A percentile compares a stretch with the other conserved stretches of the same genome.
Evolutionary conservation across 2,329 filamentous ascomycete species (phyloP).

Genomic region (Lasiodiplodia gonubiensis): DNA sequence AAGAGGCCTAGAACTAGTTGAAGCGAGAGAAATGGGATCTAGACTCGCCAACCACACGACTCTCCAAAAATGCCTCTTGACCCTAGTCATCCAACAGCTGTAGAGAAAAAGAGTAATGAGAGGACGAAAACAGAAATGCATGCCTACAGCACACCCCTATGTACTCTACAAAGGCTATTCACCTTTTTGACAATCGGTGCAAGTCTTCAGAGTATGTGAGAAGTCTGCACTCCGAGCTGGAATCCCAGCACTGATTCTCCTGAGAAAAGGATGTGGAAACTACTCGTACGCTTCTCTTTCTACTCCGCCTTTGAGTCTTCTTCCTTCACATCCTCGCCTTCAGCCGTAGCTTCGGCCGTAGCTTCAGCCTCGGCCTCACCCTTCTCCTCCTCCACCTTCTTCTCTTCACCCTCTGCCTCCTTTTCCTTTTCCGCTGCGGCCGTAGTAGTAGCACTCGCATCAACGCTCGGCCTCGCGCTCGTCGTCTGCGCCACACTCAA

Average conservation of each 20-base stretch:
- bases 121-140: background rate
- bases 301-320: background rate
- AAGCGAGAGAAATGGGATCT: background rate
- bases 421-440: background rate
- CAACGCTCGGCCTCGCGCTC: conserved; percentile 11
- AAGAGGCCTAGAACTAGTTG: background rate
- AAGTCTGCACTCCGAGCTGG: background rate
- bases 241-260: background rate
- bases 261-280: background rate
- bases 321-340: background rate
- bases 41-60: background rate
- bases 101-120: background rate
- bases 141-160: conserved; percentile 14
- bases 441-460: background rate
- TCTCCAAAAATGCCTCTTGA: conserved; percentile 4
- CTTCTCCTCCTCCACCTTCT: background rate
- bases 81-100: conserved; percentile 5
- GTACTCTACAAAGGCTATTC: conserved; percentile 3
- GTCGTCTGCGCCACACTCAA: background rate
- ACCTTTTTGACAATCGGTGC: background rate
- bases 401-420: background rate
- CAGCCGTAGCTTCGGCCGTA: background rate
- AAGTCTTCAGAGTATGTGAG: background rate
- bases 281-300: background rate
- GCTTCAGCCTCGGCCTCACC: background rate